Conservation (phyloP, 2,329 filamentous ascomycete species). For the Alternaria infectoria region DNA sequence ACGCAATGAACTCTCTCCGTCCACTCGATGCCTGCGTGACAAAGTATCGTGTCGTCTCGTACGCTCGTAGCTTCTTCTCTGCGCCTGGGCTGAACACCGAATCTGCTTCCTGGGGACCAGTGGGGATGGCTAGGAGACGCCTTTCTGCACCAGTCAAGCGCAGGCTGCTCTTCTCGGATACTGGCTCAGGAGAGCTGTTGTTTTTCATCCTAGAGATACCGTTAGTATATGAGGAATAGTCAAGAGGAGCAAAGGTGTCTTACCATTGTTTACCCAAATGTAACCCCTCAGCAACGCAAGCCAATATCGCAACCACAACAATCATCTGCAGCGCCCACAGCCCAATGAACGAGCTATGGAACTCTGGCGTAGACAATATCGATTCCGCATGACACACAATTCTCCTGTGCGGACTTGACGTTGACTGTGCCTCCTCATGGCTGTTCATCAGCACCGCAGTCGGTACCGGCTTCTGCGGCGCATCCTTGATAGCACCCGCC, state of each 20-base stretch:
- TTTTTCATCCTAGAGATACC: constrained; percentile 4
- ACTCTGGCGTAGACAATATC: constrained; percentile 10
- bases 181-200: background rate
- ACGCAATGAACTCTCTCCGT: constrained; percentile 30
- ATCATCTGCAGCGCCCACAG: constrained; percentile 37
- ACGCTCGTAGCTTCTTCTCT: constrained; percentile 36
- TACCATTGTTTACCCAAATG: constrained; percentile 31
- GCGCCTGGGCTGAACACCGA: constrained; percentile 27
- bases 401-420: constrained; percentile 10
- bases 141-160: constrained; percentile 29
- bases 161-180: constrained; percentile 5
- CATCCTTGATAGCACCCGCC: constrained; percentile 5
- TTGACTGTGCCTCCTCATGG: constrained; percentile 7
- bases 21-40: constrained; percentile 21
- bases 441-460: constrained; percentile 23
- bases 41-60: constrained; percentile 26
- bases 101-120: background rate
- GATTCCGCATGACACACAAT: constrained; percentile 25
- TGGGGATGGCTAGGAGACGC: constrained; percentile 27
- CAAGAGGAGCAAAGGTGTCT: background rate
- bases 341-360: constrained; percentile 31
- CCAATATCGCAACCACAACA: constrained; percentile 32
- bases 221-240: background rate
- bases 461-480: constrained; percentile 20
- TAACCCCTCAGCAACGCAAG: constrained; percentile 36